phyloP scores from a whole-genome alignment of 163 green algal species.

The Prototheca cutis region DNA sequence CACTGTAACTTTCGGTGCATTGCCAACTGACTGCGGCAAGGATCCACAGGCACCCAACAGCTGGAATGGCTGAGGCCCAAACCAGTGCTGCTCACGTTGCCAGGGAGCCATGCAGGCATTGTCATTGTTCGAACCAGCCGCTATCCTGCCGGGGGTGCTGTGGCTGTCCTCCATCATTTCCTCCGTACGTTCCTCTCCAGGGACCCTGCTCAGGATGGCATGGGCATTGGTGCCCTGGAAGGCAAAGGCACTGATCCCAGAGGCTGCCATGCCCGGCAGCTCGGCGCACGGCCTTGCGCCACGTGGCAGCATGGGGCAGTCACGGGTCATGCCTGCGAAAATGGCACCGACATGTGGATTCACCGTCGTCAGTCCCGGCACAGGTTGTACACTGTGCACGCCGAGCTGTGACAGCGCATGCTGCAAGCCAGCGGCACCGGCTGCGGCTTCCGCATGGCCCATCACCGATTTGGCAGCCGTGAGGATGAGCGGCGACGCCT shows the following conservation, averaged over 20 bases:
- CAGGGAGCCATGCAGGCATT: conserved; percentile 1
- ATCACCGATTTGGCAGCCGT: conserved; percentile 51
- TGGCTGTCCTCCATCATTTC: not conserved
- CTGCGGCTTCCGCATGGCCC: conserved; percentile 68
- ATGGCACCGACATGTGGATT: conserved; percentile 52
- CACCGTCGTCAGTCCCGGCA: conserved; percentile 51
- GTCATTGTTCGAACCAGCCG: too few relatives aligned
- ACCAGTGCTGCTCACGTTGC: conserved; percentile 12
- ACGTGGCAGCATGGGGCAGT: too few relatives aligned
- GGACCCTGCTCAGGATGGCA: conserved; percentile 8
- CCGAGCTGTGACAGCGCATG: conserved; percentile 26
- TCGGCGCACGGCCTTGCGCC: too few relatives aligned
- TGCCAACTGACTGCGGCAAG: too few relatives aligned
- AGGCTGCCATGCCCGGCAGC: not conserved
- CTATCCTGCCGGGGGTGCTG: not conserved
- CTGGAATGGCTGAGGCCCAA: conserved; percentile 3
- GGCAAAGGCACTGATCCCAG: conserved; percentile 64
- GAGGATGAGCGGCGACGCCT: conserved; percentile 26
- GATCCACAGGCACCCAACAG: too few relatives aligned
- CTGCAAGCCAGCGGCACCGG: conserved; percentile 54
- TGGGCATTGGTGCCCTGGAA: conserved; percentile 76
- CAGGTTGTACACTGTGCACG: conserved; percentile 2
- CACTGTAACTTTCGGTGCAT: too few relatives aligned
- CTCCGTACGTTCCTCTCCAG: not conserved
- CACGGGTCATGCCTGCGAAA: conserved; percentile 11